These are phyloP conservation scores for Amaranthus hypochondriacus DNA, from an alignment of 148 eudicot genomes.

Conservation along the genomic window DNA sequence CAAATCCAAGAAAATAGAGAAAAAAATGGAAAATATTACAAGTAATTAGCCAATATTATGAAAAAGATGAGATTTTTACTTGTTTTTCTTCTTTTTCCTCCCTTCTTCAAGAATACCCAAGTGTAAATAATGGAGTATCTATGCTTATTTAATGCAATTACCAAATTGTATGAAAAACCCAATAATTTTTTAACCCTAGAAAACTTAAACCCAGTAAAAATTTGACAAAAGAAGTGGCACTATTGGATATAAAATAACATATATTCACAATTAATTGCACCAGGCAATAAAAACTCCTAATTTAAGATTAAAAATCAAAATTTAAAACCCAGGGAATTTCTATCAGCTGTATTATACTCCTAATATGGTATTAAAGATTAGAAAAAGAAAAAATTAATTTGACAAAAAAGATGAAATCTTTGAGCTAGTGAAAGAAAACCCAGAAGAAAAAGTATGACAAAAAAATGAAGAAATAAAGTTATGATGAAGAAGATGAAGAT, in stretches of 20 bases:
- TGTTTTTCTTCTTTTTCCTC: not conserved
- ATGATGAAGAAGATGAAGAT: constrained; percentile 3
- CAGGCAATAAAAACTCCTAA: not conserved
- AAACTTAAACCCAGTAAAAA: constrained; percentile 22
- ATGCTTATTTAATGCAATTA: constrained; percentile 16
- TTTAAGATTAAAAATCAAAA: too few species aligned
- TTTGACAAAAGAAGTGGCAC: not conserved
- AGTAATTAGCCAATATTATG: constrained; percentile 6
- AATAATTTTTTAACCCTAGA: constrained; percentile 28
- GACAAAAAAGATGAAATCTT: constrained; percentile 10
- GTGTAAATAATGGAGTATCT: constrained; percentile 3
- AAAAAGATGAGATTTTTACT: constrained; percentile 1
- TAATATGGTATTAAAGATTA: too few species aligned
- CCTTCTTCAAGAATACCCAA: constrained; percentile 4
- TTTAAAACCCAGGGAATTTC: too few species aligned
- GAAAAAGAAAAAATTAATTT: not conserved
- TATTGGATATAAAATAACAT: constrained; percentile 1
- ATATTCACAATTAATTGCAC: not conserved
- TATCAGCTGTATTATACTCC: too few species aligned
- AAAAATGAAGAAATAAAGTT: not conserved
- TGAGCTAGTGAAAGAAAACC: not conserved
- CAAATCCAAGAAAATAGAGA: constrained; percentile 6
- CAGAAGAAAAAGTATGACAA: not conserved
- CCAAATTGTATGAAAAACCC: constrained; percentile 21
- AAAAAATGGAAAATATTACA: not conserved